Conservation (phyloP, 106 monocot genomes). For the Allium cepa region DNA sequence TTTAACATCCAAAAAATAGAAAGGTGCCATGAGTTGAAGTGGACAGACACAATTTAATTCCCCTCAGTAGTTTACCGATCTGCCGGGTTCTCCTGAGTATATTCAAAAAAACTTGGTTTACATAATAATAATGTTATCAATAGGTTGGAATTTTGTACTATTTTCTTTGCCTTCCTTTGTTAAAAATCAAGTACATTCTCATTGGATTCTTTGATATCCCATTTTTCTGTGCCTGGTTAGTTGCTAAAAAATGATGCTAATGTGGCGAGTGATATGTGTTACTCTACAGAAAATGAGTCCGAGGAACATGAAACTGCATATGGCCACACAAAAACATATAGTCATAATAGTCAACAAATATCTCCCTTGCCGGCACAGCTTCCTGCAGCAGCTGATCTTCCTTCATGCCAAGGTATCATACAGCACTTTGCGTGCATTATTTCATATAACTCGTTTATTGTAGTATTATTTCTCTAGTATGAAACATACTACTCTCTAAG, state of each 20-base stretch:
- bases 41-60: too few species aligned
- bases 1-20: too few species aligned
- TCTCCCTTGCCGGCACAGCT: constrained; percentile 65
- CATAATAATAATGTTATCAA: too few species aligned
- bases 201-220: too few species aligned
- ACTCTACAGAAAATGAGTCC: constrained; percentile 27
- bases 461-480: background rate
- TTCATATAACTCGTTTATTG: background rate
- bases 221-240: background rate
- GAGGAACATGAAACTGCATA: constrained; percentile 29
- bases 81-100: too few species aligned
- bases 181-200: background rate
- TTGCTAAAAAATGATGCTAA: background rate
- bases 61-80: too few species aligned
- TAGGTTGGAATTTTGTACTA: background rate
- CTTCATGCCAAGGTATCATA: constrained; percentile 66
- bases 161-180: background rate
- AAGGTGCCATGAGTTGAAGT: too few species aligned
- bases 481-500: background rate
- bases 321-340: constrained; percentile 27
- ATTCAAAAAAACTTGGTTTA: too few species aligned
- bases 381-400: constrained; percentile 72
- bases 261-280: background rate
- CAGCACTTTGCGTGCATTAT: too few species aligned
- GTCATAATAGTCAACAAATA: constrained; percentile 17